A percentile compares a stretch with the other conserved stretches of the same genome.
Conservation (phyloP, 1,284 basidiomycete species). For the Heterobasidion annosum region DNA sequence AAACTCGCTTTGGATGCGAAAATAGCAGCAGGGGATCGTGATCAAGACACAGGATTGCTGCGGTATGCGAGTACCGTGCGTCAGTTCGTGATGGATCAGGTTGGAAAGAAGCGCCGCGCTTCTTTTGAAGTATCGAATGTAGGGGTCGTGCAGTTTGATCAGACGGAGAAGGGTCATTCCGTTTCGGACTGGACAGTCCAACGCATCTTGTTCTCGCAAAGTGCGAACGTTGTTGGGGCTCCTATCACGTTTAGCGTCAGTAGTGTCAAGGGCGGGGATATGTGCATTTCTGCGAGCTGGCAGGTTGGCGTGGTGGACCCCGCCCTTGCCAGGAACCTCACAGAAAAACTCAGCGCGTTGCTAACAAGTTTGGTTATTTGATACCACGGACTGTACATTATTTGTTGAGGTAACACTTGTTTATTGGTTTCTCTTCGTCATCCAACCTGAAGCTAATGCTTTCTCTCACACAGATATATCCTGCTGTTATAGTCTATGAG, state of each 20-base stretch:
- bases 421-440: too few relatives aligned
- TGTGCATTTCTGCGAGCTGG: constrained; percentile 6
- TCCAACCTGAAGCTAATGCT: too few relatives aligned
- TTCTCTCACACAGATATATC: too few relatives aligned
- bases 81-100: background rate
- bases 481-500: too few relatives aligned
- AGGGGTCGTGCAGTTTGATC: background rate
- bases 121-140: constrained; percentile 8
- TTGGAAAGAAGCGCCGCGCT: background rate
- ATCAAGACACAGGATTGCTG: constrained; percentile 4
- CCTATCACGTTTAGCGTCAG: constrained; percentile 4
- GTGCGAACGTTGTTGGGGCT: constrained; percentile 1
- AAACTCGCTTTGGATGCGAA: background rate
- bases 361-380: background rate
- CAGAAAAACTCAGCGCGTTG: background rate
- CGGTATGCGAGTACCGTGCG: constrained; percentile 4
- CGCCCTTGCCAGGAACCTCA: background rate
- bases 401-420: too few relatives aligned
- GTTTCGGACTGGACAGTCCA: constrained; percentile 2
- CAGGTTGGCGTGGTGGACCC: constrained; percentile 4
- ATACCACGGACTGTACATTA: too few relatives aligned
- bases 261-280: constrained; percentile 5
- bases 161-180: background rate
- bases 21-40: background rate
- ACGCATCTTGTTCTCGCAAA: constrained; percentile 6